Evolutionary conservation across 2,329 filamentous ascomycete species (phyloP), one percentile per base, ranked within the genome.

Genomic region (Diaporthe citriasiana): DNA sequence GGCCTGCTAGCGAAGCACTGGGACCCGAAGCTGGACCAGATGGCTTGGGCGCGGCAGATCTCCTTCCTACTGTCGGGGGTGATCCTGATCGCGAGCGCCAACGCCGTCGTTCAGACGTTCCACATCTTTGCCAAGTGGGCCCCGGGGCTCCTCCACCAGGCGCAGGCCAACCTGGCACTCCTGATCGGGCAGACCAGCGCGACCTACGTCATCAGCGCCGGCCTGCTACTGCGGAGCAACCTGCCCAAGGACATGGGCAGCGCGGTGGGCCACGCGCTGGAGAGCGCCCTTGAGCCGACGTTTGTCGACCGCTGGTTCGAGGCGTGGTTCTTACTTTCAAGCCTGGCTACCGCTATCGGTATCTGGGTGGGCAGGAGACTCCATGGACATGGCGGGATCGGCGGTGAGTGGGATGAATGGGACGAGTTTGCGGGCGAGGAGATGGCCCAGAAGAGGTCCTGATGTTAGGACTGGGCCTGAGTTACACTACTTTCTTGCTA

Each of bases 271-370:
- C 93, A 95, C 77, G 94, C 94, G 1, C 84, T 97, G 40, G 92
- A 94, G 56, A 93, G 93, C 27, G 93, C 94, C 22, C 86, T 97
- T 12, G 92, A 94, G 78, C 90, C 90, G 9, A 86, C 87, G 0
- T 94, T 94, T 78, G 93, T 94, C 7, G 92, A 97, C 79, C 87
- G 90, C 40, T 97, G 95, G 95, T 97, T 97, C 78, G 95, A 97
- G 82, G 92, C 91, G 10, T 96, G 94, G 92, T 97, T 97, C 81
- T 82, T 97, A 72, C 81, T 91, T 3, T 92, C 93, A 7, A 93
- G 92, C 76, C 84, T 87, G 0, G 79, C 88, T 17, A 97, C 94
- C 1, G 91, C 88, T 1, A 79, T 89, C n/a, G 94, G 93, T 0
- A 91, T 97, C 30, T 94, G 93, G 87, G 81, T 95, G 5, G 93